Conservation (phyloP, 805 yeast genomes). For the Sugiyamaella chiloensis region DNA sequence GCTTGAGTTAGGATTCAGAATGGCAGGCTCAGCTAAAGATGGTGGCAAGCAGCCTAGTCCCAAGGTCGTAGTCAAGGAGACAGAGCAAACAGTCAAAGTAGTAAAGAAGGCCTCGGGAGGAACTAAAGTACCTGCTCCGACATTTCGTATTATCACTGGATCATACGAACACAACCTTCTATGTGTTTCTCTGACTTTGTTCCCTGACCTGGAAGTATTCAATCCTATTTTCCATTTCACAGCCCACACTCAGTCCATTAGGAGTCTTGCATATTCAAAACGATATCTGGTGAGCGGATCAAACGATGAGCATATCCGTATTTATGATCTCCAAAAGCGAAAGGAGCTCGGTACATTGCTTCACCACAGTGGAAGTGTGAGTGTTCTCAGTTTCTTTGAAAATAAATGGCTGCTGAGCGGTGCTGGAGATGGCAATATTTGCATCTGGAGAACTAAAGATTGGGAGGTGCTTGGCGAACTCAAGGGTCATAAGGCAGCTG, state of each 20-base stretch:
- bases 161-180: conserved; percentile 91
- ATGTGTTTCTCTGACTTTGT: conserved; percentile 73
- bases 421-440: conserved; percentile 84
- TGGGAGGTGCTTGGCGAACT: conserved; percentile 90
- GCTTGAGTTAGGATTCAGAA: too few species aligned
- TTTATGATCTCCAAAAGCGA: conserved; percentile 89
- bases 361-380: conserved; percentile 86
- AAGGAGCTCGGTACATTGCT: conserved; percentile 88
- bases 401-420: conserved; percentile 85
- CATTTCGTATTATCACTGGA: conserved; percentile 79
- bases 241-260: conserved; percentile 86
- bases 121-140: conserved; percentile 1
- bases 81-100: too few species aligned
- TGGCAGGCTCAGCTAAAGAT: too few species aligned
- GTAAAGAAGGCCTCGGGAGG: too few species aligned
- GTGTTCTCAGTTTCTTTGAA: conserved; percentile 59
- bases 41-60: too few species aligned
- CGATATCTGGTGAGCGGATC: conserved; percentile 90
- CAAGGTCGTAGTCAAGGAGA: too few species aligned
- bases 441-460: conserved; percentile 93
- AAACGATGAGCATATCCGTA: conserved; percentile 91
- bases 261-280: conserved; percentile 76
- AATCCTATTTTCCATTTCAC: conserved; percentile 95
- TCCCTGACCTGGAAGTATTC: conserved; percentile 48
- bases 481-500: conserved; percentile 83